phyloP scores from a whole-genome alignment of 306 rosid genomes.

The Citrullus amarus region DNA sequence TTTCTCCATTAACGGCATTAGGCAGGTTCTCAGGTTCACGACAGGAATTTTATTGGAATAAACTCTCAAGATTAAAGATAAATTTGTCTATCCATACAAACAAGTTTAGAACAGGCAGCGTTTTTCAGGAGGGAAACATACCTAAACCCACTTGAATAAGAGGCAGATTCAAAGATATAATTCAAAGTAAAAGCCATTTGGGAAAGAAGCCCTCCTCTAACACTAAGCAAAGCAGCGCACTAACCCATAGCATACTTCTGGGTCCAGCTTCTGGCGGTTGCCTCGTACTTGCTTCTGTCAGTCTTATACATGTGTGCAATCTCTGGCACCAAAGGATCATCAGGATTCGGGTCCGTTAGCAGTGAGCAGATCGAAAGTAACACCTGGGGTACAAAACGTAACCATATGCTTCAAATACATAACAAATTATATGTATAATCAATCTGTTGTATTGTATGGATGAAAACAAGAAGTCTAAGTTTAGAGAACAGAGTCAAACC shows the following conservation, averaged over 20 bases:
- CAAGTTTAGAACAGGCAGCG: constrained; percentile 15
- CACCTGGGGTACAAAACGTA: constrained; percentile 22
- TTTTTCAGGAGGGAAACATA: constrained; percentile 15
- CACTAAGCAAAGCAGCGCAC: constrained; percentile 7
- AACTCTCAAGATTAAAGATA: neutral
- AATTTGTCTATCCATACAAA: constrained; percentile 4
- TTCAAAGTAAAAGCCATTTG: constrained; percentile 9
- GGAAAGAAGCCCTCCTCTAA: constrained; percentile 18
- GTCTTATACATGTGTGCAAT: constrained; percentile 75
- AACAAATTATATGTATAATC: neutral
- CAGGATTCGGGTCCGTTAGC: constrained; percentile 63
- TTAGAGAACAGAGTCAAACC: neutral
- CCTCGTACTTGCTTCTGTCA: constrained; percentile 58
- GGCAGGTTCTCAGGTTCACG: neutral
- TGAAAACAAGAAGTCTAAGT: neutral
- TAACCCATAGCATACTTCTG: constrained; percentile 74
- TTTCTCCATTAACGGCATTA: neutral
- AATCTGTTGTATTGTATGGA: neutral
- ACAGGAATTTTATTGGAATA: constrained; percentile 1
- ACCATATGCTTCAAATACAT: neutral
- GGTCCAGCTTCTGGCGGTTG: constrained; percentile 78
- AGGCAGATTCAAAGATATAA: constrained; percentile 13
- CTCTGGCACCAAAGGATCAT: constrained; percentile 71
- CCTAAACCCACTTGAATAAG: neutral
- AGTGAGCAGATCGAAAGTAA: constrained; percentile 61